Conservation (phyloP, 768 basidiomycete species). For the Rubroboletus pulcherrimus region DNA sequence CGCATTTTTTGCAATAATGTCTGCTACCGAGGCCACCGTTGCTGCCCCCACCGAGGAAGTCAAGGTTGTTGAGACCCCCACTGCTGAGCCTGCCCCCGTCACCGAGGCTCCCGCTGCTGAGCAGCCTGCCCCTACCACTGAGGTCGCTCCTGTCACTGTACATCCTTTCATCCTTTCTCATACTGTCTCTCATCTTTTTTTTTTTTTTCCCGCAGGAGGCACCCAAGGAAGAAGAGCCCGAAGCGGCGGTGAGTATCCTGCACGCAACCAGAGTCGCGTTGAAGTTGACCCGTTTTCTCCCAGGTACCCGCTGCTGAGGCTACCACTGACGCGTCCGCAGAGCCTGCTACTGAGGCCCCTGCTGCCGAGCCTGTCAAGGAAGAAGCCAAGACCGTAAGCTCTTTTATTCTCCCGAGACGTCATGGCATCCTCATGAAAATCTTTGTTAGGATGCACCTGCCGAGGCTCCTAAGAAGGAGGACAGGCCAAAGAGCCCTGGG, state of each 20-base stretch:
- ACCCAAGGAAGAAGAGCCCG: slow-evolving; percentile 39
- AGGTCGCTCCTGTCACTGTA: slow-evolving; percentile 35
- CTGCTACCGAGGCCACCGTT: slow-evolving; percentile 61
- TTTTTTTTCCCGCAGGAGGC: slow-evolving; percentile 31
- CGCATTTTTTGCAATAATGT: slow-evolving; percentile 72
- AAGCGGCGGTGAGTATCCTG: slow-evolving; percentile 34
- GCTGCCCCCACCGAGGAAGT: slow-evolving; percentile 51
- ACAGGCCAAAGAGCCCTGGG: slow-evolving; percentile 75
- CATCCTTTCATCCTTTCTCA: slow-evolving; percentile 13
- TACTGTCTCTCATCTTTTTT: not conserved
- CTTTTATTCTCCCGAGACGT: slow-evolving; percentile 12
- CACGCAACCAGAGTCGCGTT: rapidly evolving
- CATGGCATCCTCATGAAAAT: slow-evolving; percentile 26
- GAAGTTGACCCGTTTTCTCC: not conserved
- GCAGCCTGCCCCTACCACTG: slow-evolving; percentile 24
- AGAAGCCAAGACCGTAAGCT: slow-evolving; percentile 41
- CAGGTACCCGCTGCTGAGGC: slow-evolving; percentile 38
- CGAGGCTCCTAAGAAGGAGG: slow-evolving; percentile 62
- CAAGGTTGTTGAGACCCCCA: slow-evolving; percentile 43
- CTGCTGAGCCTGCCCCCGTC: slow-evolving; percentile 29
- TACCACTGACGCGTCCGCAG: slow-evolving; percentile 19
- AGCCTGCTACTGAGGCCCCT: slow-evolving; percentile 29
- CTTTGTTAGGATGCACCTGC: slow-evolving; percentile 39
- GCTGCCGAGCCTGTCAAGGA: slow-evolving; percentile 37
- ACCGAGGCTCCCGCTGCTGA: slow-evolving; percentile 29